A percentile compares a stretch with the other conserved stretches of the same genome.
Evolutionary conservation across 2,329 filamentous ascomycete genomes (phyloP).

Genomic region (Grosmannia huntii): DNA sequence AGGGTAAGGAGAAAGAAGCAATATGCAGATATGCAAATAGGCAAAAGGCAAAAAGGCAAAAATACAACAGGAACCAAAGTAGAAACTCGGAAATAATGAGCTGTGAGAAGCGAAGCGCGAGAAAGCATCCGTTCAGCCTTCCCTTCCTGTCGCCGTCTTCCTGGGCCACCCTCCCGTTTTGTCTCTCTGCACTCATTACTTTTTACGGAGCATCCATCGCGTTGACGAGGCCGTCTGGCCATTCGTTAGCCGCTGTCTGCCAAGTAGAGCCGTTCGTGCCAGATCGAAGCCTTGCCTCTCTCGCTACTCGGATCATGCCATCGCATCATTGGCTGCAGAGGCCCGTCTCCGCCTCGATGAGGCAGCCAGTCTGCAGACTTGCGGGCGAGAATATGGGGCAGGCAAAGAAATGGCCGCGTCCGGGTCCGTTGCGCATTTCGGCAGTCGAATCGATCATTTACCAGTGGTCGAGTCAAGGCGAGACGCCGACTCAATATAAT

Average conservation of each 20-base stretch:
- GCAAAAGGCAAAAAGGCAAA: no score
- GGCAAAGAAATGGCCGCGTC: neutral
- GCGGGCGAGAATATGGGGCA: neutral
- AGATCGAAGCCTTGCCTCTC: neutral
- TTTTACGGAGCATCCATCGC: neutral
- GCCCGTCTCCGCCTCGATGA: neutral
- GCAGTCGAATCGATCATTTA: neutral
- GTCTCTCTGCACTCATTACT: neutral
- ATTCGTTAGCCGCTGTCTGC: neutral
- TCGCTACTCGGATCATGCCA: neutral
- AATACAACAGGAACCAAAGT: neutral
- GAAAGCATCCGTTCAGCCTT: neutral
- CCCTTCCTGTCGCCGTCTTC: neutral
- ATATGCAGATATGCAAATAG: no score
- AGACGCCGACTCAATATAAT: neutral
- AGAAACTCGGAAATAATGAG: neutral
- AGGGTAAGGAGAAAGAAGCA: neutral
- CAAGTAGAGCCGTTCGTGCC: neutral
- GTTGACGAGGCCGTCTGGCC: neutral
- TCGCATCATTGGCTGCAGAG: neutral
- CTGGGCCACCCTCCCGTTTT: neutral
- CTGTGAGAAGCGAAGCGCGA: neutral
- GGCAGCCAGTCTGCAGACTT: neutral
- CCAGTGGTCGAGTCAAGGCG: neutral
- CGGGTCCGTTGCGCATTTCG: neutral